Base-by-base conservation (phyloP, 805 yeast genomes). In the Kodamaea sagamina region DNA sequence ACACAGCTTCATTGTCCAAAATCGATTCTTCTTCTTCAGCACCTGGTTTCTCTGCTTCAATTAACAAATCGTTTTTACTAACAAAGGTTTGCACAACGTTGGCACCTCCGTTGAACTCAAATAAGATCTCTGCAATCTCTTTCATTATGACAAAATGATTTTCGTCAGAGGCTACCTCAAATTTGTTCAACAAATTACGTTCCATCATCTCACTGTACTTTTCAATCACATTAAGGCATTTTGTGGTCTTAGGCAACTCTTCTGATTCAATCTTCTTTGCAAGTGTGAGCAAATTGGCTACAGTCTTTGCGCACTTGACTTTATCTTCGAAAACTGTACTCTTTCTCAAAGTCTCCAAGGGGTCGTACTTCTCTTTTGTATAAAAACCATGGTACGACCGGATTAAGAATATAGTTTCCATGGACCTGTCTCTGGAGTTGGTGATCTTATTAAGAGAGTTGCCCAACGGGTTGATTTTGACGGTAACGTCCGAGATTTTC, bases 31-130 rank as follows among this genome's bases (percentile, higher is more conserved):
- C 63, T 13, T 62, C 66, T 10, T 43, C 44, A 3, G 36, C 27
- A 9, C 32, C 42, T 13, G 44, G 44, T 6, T 47, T 40, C 45
- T 78, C 75, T 48, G 75, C 67, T 27, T 68, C 71, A 42, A 73
- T 69, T 61, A 90, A 85, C 46, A 84, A 76, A 38, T 82, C 85
- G 57, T 86, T 88, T 57, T 86, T 89, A 57, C 80, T 81, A 32
- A 90, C 86, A 64, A 87, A 92, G 38, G 84, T 81, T 57, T 84
- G 88, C 6, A 88, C 84, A 6, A 90, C 92, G 46, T 84, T 82
- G 8, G 78, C 74, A 9, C 97, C 97, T 13, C 89, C 92, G 57
- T 92, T 90, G 68, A 82, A 92, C 47, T 82, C 86, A 41, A 81
- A 77, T 39, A 90, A 70, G 12, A 89, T 78, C 39, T 79, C 79